Conservation (phyloP, 306 rosid genomes). For the Castanospermum australe region DNA sequence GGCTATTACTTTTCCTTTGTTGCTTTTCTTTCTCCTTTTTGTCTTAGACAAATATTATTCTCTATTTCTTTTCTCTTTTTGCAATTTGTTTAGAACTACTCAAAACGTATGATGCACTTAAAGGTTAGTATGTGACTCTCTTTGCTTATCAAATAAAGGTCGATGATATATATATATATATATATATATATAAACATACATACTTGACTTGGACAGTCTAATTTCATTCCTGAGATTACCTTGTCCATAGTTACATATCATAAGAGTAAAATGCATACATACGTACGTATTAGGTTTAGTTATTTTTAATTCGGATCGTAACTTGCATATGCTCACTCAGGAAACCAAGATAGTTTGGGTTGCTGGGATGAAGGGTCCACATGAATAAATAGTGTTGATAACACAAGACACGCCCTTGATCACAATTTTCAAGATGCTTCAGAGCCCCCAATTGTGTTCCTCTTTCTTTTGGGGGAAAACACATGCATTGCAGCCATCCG, state of each 20-base stretch:
- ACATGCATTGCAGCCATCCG: background rate
- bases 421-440: constrained; percentile 60
- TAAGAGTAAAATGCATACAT: background rate
- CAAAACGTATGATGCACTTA: background rate
- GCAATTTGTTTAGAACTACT: constrained; percentile 10
- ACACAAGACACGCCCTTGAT: constrained; percentile 39
- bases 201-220: too few species aligned
- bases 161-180: too few species aligned
- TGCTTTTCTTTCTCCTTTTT: constrained; percentile 42
- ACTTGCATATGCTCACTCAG: background rate
- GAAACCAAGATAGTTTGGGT: background rate
- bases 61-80: constrained; percentile 31
- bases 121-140: background rate
- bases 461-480: constrained; percentile 1
- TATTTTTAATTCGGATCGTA: too few species aligned
- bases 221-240: too few species aligned
- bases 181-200: too few species aligned
- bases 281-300: too few species aligned
- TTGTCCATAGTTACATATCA: too few species aligned
- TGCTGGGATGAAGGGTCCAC: constrained; percentile 57
- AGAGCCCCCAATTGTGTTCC: constrained; percentile 1
- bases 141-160: background rate
- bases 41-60: constrained; percentile 34
- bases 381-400: constrained; percentile 56
- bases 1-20: constrained; percentile 39